Evolutionary conservation across 2,329 filamentous ascomycete genomes (phyloP), one percentile per base, ranked within the genome.

Genomic region (Furcasterigmium sp.): DNA sequence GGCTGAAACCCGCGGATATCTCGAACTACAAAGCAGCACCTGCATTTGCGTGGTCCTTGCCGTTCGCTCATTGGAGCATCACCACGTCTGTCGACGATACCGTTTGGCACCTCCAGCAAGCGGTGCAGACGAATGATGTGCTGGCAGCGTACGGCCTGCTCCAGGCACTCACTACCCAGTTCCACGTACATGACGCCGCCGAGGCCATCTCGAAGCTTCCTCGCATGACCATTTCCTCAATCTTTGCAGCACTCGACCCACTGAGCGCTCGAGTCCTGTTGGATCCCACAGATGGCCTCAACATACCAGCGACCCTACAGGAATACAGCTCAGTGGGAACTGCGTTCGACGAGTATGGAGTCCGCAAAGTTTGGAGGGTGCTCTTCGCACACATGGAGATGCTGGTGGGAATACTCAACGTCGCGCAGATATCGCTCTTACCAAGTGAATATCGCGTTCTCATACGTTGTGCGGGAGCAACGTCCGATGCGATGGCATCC

Each of bases 241-340:
- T 85, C 9, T 58, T 91, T 23, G 72, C 73, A 26, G 68, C 72
- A 5, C 60, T 90, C 8, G 80, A 86, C 45, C 83, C 85, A 0
- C 53, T 75, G 5, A 54, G 60, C 18, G 61, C 80, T 15, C 66
- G 75, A 41, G 56, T 62, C 17, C 60, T 72, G 11, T 56, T 78
- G 17, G 81, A 84, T 55, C 57, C 69, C 4, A 62, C 64, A 10
- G 56, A 70, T 28, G 64, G 68, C 14, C 47, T 71, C 15, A 49
- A 55, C 14, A 58, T 76, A 41, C 51, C 60, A 4, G 44, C 52
- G 13, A 71, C 59, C 51, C 73, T 65, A 54, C 63, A 59, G 7
- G 57, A 67, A 23, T 59, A 62, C 42, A 67, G 68, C 1, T 58
- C 66, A 21, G 50, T 69, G 30, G 54, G 57, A 5, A 50, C 55